A percentile compares a stretch with the other conserved stretches of the same genome.
These are phyloP conservation scores for Ciborinia camelliae DNA, from an alignment of 2,329 filamentous ascomycete species.

Conservation along the genomic window DNA sequence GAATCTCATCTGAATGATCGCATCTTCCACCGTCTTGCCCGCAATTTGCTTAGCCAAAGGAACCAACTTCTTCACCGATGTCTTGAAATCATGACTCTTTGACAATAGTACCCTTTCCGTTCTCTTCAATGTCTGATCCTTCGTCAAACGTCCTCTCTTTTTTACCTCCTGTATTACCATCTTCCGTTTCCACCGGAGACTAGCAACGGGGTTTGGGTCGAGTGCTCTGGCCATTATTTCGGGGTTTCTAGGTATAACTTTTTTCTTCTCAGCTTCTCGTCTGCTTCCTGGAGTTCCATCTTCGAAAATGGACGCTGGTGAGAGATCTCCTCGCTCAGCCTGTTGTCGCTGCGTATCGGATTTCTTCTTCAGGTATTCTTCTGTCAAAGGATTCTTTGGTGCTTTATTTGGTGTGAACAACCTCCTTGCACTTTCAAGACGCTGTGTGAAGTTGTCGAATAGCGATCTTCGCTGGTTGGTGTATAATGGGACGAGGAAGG, in stretches of 20 bases:
- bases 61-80: constrained; percentile 86
- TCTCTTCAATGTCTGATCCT: constrained; percentile 64
- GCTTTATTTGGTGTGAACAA: constrained; percentile 16
- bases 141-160: constrained; percentile 62
- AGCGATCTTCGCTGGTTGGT: constrained; percentile 33
- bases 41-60: constrained; percentile 83
- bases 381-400: constrained; percentile 55
- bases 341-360: constrained; percentile 18
- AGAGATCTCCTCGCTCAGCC: constrained; percentile 45
- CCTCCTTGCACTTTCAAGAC: constrained; percentile 2
- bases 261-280: constrained; percentile 21
- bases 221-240: constrained; percentile 59
- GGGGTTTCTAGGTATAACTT: constrained; percentile 41
- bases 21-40: constrained; percentile 91
- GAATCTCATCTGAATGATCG: constrained; percentile 91
- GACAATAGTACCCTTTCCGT: constrained; percentile 53
- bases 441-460: constrained; percentile 11
- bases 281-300: constrained; percentile 39
- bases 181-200: constrained; percentile 75
- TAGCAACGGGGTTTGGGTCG: constrained; percentile 70
- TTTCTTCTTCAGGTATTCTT: constrained; percentile 49
- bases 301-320: constrained; percentile 51
- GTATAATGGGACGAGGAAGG: constrained; percentile 29
- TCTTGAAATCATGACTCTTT: constrained; percentile 73
- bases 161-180: constrained; percentile 76